phyloP scores from a whole-genome alignment of 164 flowering plant species.

The Aristolochia californica region DNA sequence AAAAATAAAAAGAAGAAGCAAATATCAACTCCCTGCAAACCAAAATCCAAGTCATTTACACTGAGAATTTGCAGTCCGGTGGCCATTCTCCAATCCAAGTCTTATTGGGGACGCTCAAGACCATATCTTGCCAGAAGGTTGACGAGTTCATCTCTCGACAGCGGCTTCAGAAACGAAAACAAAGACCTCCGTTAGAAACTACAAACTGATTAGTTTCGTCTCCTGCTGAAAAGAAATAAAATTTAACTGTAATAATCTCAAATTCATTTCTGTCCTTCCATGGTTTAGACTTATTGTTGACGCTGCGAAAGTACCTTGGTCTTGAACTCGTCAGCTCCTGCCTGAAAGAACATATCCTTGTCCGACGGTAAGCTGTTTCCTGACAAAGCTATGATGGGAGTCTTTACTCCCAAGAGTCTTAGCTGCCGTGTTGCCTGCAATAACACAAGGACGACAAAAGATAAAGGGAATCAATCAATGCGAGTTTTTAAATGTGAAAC shows the following conservation, averaged over 20 bases:
- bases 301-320: slow-evolving; percentile 6
- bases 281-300: too few species aligned
- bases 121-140: slow-evolving; percentile 9
- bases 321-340: slow-evolving; percentile 12
- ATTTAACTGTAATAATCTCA: too few species aligned
- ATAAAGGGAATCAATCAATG: too few species aligned
- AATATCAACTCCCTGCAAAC: slow-evolving; percentile 1
- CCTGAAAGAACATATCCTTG: slow-evolving; percentile 11
- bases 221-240: too few species aligned
- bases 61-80: background rate
- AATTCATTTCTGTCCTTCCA: too few species aligned
- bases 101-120: background rate
- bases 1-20: too few species aligned
- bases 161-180: slow-evolving; percentile 5
- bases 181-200: background rate
- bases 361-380: slow-evolving; percentile 14
- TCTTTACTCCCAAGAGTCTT: slow-evolving; percentile 10
- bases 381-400: slow-evolving; percentile 10
- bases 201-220: background rate
- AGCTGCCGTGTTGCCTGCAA: slow-evolving; percentile 14
- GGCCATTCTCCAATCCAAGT: background rate
- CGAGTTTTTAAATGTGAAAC: too few species aligned
- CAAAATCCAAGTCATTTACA: background rate
- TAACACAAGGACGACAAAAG: too few species aligned
- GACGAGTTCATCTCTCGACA: slow-evolving; percentile 6